A percentile compares a stretch with the other conserved stretches of the same genome.
Conservation (phyloP, 176 grass and related monocot genomes). For the Dendrocalamus sinicus region DNA sequence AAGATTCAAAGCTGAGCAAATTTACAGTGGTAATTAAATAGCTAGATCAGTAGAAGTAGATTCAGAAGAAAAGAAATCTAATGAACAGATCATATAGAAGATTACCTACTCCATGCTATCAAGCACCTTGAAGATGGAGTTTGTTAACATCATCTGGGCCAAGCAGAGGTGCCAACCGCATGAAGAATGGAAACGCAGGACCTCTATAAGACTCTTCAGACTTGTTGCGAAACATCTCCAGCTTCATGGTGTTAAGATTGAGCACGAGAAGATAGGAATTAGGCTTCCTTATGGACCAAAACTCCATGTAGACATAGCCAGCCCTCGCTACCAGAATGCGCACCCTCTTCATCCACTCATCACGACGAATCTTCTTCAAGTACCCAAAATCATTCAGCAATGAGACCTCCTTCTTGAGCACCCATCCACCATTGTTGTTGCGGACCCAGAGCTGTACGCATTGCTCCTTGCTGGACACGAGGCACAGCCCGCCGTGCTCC, state of each 20-base stretch:
- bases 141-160: neutral
- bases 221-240: neutral
- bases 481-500: conserved; percentile 40
- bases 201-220: conserved; percentile 17
- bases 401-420: conserved; percentile 19
- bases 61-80: conserved; percentile 5
- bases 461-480: conserved; percentile 43
- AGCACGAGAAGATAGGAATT: conserved; percentile 44
- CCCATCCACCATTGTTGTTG: neutral
- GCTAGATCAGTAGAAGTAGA: neutral
- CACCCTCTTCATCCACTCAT: conserved; percentile 41
- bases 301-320: conserved; percentile 41
- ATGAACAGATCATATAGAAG: neutral
- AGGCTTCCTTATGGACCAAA: conserved; percentile 35
- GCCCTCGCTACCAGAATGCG: conserved; percentile 25
- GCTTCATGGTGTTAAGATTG: conserved; percentile 35
- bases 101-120: conserved; percentile 28
- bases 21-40: neutral
- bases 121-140: conserved; percentile 16
- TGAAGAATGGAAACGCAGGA: conserved; percentile 39
- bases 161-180: neutral
- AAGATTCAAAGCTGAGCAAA: neutral
- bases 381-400: neutral
- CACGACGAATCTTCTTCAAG: conserved; percentile 27
- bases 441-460: conserved; percentile 33